Base-by-base conservation (phyloP, 805 yeast genomes). In the Wickerhamomyces subpelliculosus region DNA sequence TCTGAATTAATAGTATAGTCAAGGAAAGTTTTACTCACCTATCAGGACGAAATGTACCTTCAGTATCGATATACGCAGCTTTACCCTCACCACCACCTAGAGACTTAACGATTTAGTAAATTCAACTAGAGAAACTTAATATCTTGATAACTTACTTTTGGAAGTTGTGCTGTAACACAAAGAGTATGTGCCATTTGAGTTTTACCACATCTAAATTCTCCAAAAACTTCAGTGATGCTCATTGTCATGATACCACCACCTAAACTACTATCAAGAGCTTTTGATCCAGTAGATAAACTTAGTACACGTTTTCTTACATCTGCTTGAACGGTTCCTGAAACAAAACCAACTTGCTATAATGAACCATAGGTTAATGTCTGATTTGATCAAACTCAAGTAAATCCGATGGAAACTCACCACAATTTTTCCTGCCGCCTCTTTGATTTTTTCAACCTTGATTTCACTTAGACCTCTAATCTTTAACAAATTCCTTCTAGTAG, bases 81-180 rank as follows among this genome's bases (percentile, higher is more conserved):
- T 82, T 83, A 0, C 90, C 90, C 55, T 81, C 89, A 12, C 80
- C 88, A 4, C 90, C 90, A 4, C 89, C 89, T 72, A 78, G 65
- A 27, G 72, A 74, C 54, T 54, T 13, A 5, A 30, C 10, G 23
- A 20, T n/a, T 31, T 27, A 18, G 11, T 16, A 23, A n/a, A 20
- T 11, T 4, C 22, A 6, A 16, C 5, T 12, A 27, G 13, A 11
- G n/a, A 20, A 28, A n/a, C n/a, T n/a, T n/a, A 16, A 32, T n/a
- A 17, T 18, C 10, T 28, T 14, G 14, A 8, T 8, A 4, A 25
- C 50, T 12, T 33, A 64, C 69, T 32, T 68, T 74, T 9, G 86
- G 87, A 41, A 83, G 58, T 54, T 83, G 90, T 28, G 87, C 70
- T 2, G 88, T 79, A 11, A 83, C 87, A 37, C 89, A 82, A 40